Evolutionary conservation across 176 grass and related monocot genomes (phyloP).

Genomic region (Lolium rigidum): DNA sequence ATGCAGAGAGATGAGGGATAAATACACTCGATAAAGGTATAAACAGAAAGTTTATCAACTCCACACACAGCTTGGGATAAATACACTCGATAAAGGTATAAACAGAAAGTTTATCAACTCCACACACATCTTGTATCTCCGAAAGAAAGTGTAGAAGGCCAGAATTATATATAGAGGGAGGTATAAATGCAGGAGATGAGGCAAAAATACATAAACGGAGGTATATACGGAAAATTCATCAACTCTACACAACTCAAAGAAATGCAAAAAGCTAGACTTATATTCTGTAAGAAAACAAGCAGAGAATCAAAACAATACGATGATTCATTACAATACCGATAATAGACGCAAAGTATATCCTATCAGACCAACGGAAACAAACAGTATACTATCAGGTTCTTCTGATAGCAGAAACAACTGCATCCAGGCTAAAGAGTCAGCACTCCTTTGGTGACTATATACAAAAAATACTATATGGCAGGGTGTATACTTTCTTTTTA

Average conservation of each 20-base stretch:
- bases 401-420: constrained; percentile 26
- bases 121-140: too few relatives aligned
- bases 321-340: constrained; percentile 1
- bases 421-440: constrained; percentile 43
- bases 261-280: background rate
- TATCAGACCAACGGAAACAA: background rate
- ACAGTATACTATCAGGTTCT: constrained; percentile 31
- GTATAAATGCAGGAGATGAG: too few relatives aligned
- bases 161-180: too few relatives aligned
- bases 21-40: too few relatives aligned
- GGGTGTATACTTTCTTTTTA: constrained; percentile 31
- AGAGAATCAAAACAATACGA: background rate
- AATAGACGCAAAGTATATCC: background rate
- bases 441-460: constrained; percentile 49
- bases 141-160: too few relatives aligned
- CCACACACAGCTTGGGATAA: too few relatives aligned
- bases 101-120: too few relatives aligned
- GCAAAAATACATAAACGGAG: too few relatives aligned
- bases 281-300: constrained; percentile 9
- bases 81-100: too few relatives aligned
- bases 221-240: background rate
- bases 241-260: background rate
- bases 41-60: too few relatives aligned
- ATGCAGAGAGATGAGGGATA: too few relatives aligned
- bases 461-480: constrained; percentile 34